Conservation (phyloP, 345 rosid species). For the Iberis pinnata region DNA sequence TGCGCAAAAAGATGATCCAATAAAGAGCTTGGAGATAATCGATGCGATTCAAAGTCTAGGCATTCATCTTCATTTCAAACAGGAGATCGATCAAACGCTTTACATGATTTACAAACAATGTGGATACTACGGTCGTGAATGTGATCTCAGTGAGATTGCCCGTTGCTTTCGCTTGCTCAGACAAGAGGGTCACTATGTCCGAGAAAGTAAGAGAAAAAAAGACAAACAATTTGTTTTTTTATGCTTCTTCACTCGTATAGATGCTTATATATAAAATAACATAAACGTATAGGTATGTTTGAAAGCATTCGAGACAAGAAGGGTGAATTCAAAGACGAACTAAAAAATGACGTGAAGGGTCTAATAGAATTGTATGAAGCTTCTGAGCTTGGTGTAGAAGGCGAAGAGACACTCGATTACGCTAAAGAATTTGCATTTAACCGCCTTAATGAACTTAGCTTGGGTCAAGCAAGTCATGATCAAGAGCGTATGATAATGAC, state of each 20-base stretch:
- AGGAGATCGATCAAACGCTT: constrained; percentile 37
- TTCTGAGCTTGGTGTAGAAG: constrained; percentile 39
- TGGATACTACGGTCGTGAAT: neutral
- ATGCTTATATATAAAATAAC: neutral
- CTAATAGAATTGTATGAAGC: constrained; percentile 48
- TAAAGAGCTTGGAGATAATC: constrained; percentile 30
- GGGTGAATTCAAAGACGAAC: constrained; percentile 19
- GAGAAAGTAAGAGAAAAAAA: constrained; percentile 21
- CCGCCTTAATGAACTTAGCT: constrained; percentile 19
- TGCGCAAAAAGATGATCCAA: constrained; percentile 5
- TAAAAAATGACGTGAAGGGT: constrained; percentile 29
- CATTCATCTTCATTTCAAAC: constrained; percentile 20
- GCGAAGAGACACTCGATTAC: constrained; percentile 43
- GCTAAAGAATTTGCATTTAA: constrained; percentile 23
- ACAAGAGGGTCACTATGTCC: constrained; percentile 35
- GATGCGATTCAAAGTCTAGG: constrained; percentile 41
- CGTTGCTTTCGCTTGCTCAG: constrained; percentile 39
- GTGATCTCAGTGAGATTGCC: constrained; percentile 30
- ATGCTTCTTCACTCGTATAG: no score
- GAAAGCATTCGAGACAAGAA: constrained; percentile 24
- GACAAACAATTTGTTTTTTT: no score
- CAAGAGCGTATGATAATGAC: constrained; percentile 18
- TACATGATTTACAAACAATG: constrained; percentile 9
- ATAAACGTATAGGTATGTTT: constrained; percentile 28
- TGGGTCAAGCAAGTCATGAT: constrained; percentile 1